A percentile compares a stretch with the other conserved stretches of the same genome.
Conservation (phyloP, 306 rosid species). For the Rosa persica region DNA sequence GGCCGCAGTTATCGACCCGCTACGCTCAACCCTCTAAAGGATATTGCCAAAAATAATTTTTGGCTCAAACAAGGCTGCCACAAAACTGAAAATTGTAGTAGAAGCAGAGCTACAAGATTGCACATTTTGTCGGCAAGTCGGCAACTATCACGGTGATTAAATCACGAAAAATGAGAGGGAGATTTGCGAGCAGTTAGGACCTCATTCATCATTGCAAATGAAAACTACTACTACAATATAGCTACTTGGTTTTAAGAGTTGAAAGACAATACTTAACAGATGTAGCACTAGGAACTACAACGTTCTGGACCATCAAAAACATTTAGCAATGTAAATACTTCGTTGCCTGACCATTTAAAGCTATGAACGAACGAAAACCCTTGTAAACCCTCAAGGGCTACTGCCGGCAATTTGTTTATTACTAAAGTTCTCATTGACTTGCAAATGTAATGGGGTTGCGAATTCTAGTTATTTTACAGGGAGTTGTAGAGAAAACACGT, state of each 20-base stretch:
- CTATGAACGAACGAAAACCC: not conserved
- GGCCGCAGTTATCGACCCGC: too few species aligned
- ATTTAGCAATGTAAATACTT: not conserved
- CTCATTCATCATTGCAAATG: not conserved
- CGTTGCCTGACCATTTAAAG: not conserved
- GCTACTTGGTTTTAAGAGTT: not conserved
- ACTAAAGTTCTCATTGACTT: not conserved
- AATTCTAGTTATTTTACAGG: not conserved
- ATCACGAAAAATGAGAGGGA: not conserved
- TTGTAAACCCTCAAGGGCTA: not conserved
- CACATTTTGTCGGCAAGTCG: not conserved
- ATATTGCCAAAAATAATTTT: too few species aligned
- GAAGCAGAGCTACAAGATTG: not conserved
- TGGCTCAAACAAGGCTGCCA: not conserved
- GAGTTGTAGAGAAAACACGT: not conserved
- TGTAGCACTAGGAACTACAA: not conserved
- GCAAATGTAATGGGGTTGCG: not conserved
- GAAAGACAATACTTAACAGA: not conserved
- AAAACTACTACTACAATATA: not conserved
- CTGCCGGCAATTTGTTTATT: not conserved
- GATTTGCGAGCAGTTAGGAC: not conserved
- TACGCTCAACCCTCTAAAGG: too few species aligned
- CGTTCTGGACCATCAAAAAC: not conserved
- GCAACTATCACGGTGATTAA: not conserved
- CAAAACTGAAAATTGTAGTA: not conserved